phyloP scores from a whole-genome alignment of 2,329 filamentous ascomycete species.

The Cytospora schulzeri region DNA sequence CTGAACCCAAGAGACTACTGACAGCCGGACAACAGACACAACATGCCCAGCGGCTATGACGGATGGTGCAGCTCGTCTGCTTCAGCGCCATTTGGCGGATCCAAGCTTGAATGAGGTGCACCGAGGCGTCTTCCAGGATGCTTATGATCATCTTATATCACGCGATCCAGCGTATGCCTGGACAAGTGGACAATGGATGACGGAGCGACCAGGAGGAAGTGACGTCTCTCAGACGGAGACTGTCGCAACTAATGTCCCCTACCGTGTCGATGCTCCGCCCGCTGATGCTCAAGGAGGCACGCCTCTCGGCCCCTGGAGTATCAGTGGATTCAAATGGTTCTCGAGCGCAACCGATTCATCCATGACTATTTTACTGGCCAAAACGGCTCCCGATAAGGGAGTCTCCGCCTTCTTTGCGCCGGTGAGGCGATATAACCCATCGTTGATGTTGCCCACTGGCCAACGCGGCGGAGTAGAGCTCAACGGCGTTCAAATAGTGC shows the following conservation, averaged over 20 bases:
- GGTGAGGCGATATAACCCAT: slow-evolving; percentile 49
- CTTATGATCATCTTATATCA: slow-evolving; percentile 55
- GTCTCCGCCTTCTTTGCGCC: slow-evolving; percentile 68
- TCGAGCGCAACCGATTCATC: slow-evolving; percentile 66
- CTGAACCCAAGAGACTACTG: not conserved
- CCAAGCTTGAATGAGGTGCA: slow-evolving; percentile 33
- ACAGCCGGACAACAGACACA: slow-evolving; percentile 41
- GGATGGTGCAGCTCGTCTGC: slow-evolving; percentile 59
- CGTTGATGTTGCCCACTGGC: slow-evolving; percentile 26
- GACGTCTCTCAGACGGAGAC: slow-evolving; percentile 72
- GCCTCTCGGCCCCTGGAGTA: slow-evolving; percentile 58
- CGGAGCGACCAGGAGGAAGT: slow-evolving; percentile 68
- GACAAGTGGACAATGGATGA: slow-evolving; percentile 82
- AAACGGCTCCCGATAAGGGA: slow-evolving; percentile 50
- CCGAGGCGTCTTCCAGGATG: slow-evolving; percentile 51
- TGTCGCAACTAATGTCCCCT: slow-evolving; percentile 44
- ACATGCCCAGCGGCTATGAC: slow-evolving; percentile 70
- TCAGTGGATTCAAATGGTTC: slow-evolving; percentile 74
- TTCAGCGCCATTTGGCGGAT: slow-evolving; percentile 47
- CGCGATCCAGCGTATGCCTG: slow-evolving; percentile 56
- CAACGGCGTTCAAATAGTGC: slow-evolving; percentile 69
- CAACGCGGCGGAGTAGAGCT: slow-evolving; percentile 43
- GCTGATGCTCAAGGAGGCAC: slow-evolving; percentile 33
- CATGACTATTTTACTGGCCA: slow-evolving; percentile 66
- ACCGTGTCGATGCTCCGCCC: slow-evolving; percentile 29